These are phyloP conservation scores for Opeltia flavorubescens DNA, from an alignment of 495 filamentous ascomycete genomes.

Conservation along the genomic window DNA sequence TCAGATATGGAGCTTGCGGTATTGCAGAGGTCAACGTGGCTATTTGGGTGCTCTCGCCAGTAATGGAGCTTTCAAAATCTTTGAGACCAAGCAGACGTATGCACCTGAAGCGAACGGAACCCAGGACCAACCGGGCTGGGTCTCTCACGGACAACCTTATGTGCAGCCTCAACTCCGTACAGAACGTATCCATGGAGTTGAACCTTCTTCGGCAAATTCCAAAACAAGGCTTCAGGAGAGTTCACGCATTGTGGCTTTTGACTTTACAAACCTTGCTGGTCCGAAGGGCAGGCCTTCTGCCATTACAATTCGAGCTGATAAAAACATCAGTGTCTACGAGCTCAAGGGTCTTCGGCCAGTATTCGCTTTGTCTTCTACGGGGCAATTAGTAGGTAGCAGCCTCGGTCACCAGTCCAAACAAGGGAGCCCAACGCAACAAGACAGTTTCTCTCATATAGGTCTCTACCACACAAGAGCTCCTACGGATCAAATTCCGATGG, in stretches of 20 bases:
- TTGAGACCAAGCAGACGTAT: conserved; percentile 54
- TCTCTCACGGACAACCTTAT: conserved; percentile 24
- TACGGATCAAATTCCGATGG: not conserved
- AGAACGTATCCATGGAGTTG: conserved; percentile 33
- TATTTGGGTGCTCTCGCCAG: conserved; percentile 63
- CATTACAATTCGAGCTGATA: conserved; percentile 53
- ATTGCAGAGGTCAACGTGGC: conserved; percentile 58
- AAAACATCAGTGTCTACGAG: conserved; percentile 48
- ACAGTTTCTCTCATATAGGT: not conserved
- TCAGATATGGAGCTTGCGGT: conserved; percentile 67
- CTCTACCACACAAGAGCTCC: not conserved
- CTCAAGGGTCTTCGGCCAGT: conserved; percentile 45
- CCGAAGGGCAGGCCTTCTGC: conserved; percentile 44
- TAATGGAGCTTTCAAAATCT: conserved; percentile 62
- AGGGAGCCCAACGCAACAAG: not conserved
- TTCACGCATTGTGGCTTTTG: conserved; percentile 68
- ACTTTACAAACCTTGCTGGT: conserved; percentile 58
- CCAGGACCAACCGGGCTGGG: not conserved
- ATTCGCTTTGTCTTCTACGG: conserved; percentile 31
- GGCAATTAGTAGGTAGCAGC: conserved; percentile 25
- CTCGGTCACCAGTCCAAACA: not conserved
- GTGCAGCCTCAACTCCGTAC: conserved; percentile 27
- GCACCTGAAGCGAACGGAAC: conserved; percentile 17
- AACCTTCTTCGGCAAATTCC: conserved; percentile 29
- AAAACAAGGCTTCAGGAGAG: conserved; percentile 34